Evolutionary conservation across 2,329 filamentous ascomycete species (phyloP), one percentile per base, ranked within the genome.

Genomic region (Monosporascus sp.): DNA sequence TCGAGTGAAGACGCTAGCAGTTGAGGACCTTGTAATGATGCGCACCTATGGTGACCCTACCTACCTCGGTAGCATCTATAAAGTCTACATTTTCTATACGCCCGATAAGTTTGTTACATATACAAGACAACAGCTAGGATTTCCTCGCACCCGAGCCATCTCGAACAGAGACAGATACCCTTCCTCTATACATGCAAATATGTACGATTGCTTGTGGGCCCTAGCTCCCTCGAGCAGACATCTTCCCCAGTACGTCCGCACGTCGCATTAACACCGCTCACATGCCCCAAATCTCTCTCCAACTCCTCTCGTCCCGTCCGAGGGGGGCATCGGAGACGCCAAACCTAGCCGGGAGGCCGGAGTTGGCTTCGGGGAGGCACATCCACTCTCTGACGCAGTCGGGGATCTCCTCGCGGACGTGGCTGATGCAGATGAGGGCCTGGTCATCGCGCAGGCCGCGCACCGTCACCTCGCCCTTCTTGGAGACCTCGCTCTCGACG

Each of bases 371-470:
- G 1, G 93, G 91, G 31, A 97, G 74, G 67, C 89, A 92, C 49
- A 97, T 77, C 87, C 89, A 97, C 66, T 95, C 85, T 47, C 90
- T 75, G 24, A 97, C 81, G 60, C 86, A 87, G 49, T 87, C 85
- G 0, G 94, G 94, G 9, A 97, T 88, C 70, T 99, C 94, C 63
- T 96, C 91, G 57, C 85, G 86, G 56, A 93, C 79, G 72, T 99
- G 94, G 56, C 90, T 94, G 55, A 97, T 93, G 58, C 92, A 90
- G n/a, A 97, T 80, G 51, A 99, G 73, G 1, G 91, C 91, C 71
- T 97, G 93, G 22, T 82, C 70, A 1, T 83, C 75, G 2, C 78
- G 77, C 52, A 97, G 70, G 0, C 90, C 90, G 1, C 64, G 65
- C 5, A 93, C 72, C 22, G 71, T 75, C 1, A 83, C 75, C 2